phyloP scores from a whole-genome alignment of 208 protist species.

The Spongospora subterranea region DNA sequence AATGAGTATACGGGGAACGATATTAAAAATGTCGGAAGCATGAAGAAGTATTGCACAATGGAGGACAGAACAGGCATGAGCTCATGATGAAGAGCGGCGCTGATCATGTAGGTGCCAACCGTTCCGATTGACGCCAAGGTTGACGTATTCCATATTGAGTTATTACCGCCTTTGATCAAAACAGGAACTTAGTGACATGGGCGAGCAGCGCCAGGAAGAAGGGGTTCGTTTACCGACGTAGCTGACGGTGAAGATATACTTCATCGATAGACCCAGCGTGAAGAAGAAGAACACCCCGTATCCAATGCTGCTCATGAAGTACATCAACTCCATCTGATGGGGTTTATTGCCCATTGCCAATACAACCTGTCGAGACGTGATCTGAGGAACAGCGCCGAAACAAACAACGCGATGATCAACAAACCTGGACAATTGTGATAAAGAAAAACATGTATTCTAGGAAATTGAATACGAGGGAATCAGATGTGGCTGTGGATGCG shows the following conservation, averaged over 20 bases:
- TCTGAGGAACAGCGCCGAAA: too few relatives aligned
- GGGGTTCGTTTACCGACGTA: background rate
- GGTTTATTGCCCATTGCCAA: slow-evolving; percentile 55
- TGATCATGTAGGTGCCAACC: background rate
- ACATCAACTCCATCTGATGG: slow-evolving; percentile 48
- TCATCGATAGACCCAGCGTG: slow-evolving; percentile 8
- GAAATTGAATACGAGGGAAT: slow-evolving; percentile 28
- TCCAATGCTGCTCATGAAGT: slow-evolving; percentile 45
- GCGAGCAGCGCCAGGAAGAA: background rate
- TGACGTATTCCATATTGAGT: background rate
- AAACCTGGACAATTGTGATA: background rate
- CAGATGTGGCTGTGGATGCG: background rate
- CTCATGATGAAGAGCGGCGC: background rate
- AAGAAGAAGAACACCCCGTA: slow-evolving; percentile 47
- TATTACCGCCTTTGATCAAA: background rate
- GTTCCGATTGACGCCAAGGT: background rate
- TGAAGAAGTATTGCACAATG: slow-evolving; percentile 53
- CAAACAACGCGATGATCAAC: too few relatives aligned
- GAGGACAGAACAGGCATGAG: background rate
- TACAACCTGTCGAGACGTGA: background rate
- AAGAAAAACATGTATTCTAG: background rate
- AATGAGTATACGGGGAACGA: slow-evolving; percentile 47
- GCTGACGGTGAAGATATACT: background rate
- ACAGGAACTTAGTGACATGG: background rate
- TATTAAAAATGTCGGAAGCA: slow-evolving; percentile 47